Evolutionary conservation across 495 filamentous ascomycete species (phyloP).

Genomic region (Cairneyella variabilis): DNA sequence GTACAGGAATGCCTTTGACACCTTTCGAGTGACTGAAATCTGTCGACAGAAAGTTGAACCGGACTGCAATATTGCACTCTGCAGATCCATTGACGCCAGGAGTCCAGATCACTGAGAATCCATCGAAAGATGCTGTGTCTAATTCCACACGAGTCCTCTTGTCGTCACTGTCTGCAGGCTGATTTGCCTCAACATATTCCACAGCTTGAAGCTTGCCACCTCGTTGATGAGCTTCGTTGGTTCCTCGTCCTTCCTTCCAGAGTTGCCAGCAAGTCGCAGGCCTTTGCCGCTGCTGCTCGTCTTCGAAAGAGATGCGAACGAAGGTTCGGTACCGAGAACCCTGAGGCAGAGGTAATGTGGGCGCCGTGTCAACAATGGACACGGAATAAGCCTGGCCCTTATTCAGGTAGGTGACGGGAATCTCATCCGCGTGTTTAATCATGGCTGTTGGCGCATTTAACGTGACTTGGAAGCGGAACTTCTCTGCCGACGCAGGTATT

Average conservation of each 20-base stretch:
- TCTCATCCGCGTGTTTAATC: slow-evolving; percentile 81
- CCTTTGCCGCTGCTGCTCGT: slow-evolving; percentile 79
- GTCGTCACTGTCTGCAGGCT: slow-evolving; percentile 63
- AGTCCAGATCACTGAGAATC: slow-evolving; percentile 87
- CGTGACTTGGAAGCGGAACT: slow-evolving; percentile 87
- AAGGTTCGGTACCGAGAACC: slow-evolving; percentile 74
- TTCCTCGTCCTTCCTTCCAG: slow-evolving; percentile 92
- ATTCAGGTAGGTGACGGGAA: slow-evolving; percentile 93
- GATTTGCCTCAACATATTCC: slow-evolving; percentile 81
- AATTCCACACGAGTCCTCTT: slow-evolving; percentile 73
- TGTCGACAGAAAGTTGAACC: slow-evolving; percentile 97
- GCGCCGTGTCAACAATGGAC: slow-evolving; percentile 67
- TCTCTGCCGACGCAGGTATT: slow-evolving; percentile 45
- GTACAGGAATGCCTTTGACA: slow-evolving; percentile 91
- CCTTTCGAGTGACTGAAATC: slow-evolving; percentile 98
- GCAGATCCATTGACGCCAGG: slow-evolving; percentile 55
- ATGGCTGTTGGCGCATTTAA: slow-evolving; percentile 96
- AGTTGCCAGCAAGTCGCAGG: slow-evolving; percentile 87
- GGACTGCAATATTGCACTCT: slow-evolving; percentile 79
- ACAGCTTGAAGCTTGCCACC: slow-evolving; percentile 87
- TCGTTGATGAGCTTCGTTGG: slow-evolving; percentile 83
- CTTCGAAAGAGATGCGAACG: slow-evolving; percentile 90
- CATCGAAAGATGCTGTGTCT: slow-evolving; percentile 82
- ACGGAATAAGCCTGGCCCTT: slow-evolving; percentile 92
- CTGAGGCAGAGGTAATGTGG: slow-evolving; percentile 37